Conservation (phyloP, 192 early-diverging fungal genomes). For the Spizellomyces punctatus region DNA sequence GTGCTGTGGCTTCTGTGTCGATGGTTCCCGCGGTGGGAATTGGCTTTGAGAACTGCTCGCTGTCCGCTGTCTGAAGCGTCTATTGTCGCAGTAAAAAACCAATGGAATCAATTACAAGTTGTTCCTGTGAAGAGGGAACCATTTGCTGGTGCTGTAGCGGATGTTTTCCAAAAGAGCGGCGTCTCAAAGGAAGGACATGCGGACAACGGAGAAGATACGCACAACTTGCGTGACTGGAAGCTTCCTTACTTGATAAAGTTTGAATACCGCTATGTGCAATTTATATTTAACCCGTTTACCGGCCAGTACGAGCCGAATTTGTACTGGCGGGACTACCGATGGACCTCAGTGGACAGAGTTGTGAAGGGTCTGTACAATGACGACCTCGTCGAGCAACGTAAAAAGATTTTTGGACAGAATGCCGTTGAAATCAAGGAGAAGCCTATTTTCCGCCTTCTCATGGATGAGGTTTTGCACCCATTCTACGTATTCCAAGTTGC, state of each 20-base stretch:
- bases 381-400: constrained; percentile 24
- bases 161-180: constrained; percentile 40
- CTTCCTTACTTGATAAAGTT: constrained; percentile 38
- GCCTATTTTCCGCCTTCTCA: constrained; percentile 45
- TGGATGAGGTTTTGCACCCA: constrained; percentile 61
- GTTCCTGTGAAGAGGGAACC: constrained; percentile 19
- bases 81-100: constrained; percentile 61
- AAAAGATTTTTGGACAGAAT: constrained; percentile 56
- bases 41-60: constrained; percentile 65
- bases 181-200: constrained; percentile 12
- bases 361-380: constrained; percentile 11
- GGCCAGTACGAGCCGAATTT: constrained; percentile 51
- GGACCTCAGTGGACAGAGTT: constrained; percentile 40
- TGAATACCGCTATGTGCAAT: constrained; percentile 56
- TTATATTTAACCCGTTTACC: constrained; percentile 57
- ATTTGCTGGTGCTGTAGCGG: constrained; percentile 38
- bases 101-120: constrained; percentile 46
- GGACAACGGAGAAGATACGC: background rate
- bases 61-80: constrained; percentile 75
- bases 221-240: background rate
- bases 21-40: constrained; percentile 81
- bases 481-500: constrained; percentile 63
- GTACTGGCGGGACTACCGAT: constrained; percentile 56
- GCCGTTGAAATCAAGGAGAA: constrained; percentile 46
- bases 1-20: constrained; percentile 75